phyloP scores from a whole-genome alignment of 805 yeast species.

The Metschnikowia henanensis region DNA sequence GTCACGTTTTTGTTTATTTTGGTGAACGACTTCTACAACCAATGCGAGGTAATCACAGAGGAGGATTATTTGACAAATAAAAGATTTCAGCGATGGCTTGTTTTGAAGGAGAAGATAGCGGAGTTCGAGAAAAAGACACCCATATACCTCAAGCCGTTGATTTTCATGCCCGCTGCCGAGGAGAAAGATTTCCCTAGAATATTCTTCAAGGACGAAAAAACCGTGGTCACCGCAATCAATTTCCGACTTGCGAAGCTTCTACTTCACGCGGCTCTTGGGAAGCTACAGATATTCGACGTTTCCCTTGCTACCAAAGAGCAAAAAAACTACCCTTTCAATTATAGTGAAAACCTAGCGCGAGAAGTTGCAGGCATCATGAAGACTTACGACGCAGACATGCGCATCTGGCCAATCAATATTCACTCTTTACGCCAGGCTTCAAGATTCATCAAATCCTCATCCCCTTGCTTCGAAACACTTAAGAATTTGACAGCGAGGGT shows the following conservation, averaged over 20 bases:
- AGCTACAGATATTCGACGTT: slow-evolving; percentile 9
- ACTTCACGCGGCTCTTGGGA: slow-evolving; percentile 25
- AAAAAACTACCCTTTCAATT: slow-evolving; percentile 25
- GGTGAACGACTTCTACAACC: slow-evolving; percentile 31
- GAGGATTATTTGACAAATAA: slow-evolving; percentile 26
- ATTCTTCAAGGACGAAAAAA: slow-evolving; percentile 35
- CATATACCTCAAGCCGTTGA: slow-evolving; percentile 29
- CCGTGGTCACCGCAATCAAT: slow-evolving; percentile 34
- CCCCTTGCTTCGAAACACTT: slow-evolving; percentile 14
- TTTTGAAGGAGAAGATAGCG: slow-evolving; percentile 25
- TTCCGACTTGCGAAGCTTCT: slow-evolving; percentile 30
- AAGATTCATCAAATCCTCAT: slow-evolving; percentile 9
- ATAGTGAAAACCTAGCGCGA: slow-evolving; percentile 28
- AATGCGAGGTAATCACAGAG: slow-evolving; percentile 25
- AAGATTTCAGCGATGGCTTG: slow-evolving; percentile 28
- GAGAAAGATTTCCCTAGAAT: slow-evolving; percentile 31
- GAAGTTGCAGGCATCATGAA: slow-evolving; percentile 40
- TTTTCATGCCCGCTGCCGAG: slow-evolving; percentile 27
- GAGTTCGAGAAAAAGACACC: slow-evolving; percentile 34
- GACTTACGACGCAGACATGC: slow-evolving; percentile 34
- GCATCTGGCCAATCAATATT: slow-evolving; percentile 36
- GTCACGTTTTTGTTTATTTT: slow-evolving; percentile 27
- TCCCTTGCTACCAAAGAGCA: slow-evolving; percentile 24
- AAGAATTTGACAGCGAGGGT: slow-evolving; percentile 16
- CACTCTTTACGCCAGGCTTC: slow-evolving; percentile 32